These are phyloP conservation scores for Venturia asperata DNA, from an alignment of 2,329 filamentous ascomycete genomes.

Conservation along the genomic window DNA sequence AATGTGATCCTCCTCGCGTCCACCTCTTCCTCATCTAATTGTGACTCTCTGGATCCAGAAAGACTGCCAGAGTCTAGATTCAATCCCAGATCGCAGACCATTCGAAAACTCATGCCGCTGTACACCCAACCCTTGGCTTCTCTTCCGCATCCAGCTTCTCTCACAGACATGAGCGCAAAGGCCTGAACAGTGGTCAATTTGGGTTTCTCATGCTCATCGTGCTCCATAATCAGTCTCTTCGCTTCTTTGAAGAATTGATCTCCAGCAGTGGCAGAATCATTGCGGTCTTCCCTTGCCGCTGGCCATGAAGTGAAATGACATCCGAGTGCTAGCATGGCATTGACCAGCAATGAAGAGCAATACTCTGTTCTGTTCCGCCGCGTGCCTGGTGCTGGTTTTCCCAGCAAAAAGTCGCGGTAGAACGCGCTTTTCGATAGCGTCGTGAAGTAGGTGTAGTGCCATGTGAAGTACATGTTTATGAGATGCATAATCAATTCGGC, in stretches of 20 bases:
- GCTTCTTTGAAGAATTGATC: conserved; percentile 96
- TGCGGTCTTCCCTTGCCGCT: conserved; percentile 62
- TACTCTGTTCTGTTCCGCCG: conserved; percentile 55
- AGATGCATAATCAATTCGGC: conserved; percentile 74
- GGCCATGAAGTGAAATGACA: conserved; percentile 82
- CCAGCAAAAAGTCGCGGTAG: conserved; percentile 73
- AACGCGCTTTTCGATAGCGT: conserved; percentile 82
- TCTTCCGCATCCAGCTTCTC: conserved; percentile 87
- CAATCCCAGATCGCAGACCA: conserved; percentile 89
- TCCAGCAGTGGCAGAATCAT: conserved; percentile 77
- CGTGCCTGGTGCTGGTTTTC: conserved; percentile 45
- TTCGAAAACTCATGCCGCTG: conserved; percentile 95
- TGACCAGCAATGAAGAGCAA: conserved; percentile 84
- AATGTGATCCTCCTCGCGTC: conserved; percentile 89
- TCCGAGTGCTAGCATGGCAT: conserved; percentile 85
- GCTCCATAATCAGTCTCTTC: conserved; percentile 79
- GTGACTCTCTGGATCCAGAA: conserved; percentile 40
- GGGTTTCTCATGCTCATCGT: conserved; percentile 89
- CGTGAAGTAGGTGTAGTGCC: conserved; percentile 96
- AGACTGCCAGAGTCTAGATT: conserved; percentile 73
- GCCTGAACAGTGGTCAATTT: conserved; percentile 87
- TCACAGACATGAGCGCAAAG: conserved; percentile 87
- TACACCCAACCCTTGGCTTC: conserved; percentile 98
- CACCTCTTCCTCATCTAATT: conserved; percentile 70
- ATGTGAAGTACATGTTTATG: conserved; percentile 95